Evolutionary conservation across 495 filamentous ascomycete genomes (phyloP).

Genomic region (Talaromyces liani): DNA sequence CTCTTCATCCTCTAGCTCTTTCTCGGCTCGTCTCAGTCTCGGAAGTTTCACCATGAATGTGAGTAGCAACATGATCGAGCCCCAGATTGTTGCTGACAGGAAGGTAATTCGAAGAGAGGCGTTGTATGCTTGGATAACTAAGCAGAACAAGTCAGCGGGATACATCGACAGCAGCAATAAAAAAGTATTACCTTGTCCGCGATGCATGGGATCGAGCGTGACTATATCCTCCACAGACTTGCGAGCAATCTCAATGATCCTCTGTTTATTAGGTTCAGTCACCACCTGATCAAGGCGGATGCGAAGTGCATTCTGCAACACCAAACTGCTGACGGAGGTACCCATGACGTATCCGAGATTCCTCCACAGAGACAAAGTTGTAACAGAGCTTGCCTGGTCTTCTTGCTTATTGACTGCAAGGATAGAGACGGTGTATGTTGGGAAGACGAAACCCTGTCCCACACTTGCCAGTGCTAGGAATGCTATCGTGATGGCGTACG

Average conservation of each 20-base stretch:
- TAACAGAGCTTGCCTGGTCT: constrained; percentile 72
- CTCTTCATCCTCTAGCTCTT: background rate
- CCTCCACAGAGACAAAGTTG: constrained; percentile 60
- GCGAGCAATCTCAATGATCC: constrained; percentile 44
- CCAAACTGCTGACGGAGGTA: constrained; percentile 60
- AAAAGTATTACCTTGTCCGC: constrained; percentile 49
- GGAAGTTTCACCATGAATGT: constrained; percentile 47
- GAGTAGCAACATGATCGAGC: constrained; percentile 38
- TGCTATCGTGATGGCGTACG: constrained; percentile 50
- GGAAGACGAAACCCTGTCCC: constrained; percentile 59
- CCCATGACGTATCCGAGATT: constrained; percentile 65
- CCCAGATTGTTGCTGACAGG: constrained; percentile 42
- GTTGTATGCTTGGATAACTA: constrained; percentile 53
- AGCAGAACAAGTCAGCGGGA: constrained; percentile 18
- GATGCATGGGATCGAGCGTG: constrained; percentile 40
- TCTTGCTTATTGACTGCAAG: constrained; percentile 58
- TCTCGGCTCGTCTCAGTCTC: constrained; percentile 29
- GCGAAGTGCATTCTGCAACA: constrained; percentile 65
- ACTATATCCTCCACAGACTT: constrained; percentile 47
- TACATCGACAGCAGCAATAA: no score
- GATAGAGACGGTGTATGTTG: constrained; percentile 57
- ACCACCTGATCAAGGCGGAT: constrained; percentile 52
- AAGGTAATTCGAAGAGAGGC: constrained; percentile 50
- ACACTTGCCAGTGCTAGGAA: constrained; percentile 54
- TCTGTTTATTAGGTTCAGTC: constrained; percentile 42